Percentiles rank a stretch among this genome's conserved stretches.
Evolutionary conservation across 1,139 yeast species (phyloP).

Genomic region (Yamadazyma membranifaciens): DNA sequence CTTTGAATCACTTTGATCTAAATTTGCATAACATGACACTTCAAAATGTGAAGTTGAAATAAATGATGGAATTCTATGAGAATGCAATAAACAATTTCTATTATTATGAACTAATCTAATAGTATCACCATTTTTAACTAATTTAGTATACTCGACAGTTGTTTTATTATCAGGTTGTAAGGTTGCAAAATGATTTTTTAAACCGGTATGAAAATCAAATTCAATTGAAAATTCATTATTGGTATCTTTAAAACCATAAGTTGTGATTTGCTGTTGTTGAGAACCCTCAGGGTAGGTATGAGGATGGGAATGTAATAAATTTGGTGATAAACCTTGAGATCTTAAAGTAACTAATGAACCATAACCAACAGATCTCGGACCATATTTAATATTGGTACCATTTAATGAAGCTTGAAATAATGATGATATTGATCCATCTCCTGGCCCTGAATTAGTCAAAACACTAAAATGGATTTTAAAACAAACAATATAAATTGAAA

Average conservation of each 20-base stretch:
- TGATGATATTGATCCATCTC: slow-evolving; percentile 72
- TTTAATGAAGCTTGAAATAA: slow-evolving; percentile 66
- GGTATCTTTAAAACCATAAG: slow-evolving; percentile 69
- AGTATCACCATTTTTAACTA: slow-evolving; percentile 49
- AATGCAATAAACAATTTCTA: slow-evolving; percentile 58
- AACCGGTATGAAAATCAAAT: slow-evolving; percentile 30
- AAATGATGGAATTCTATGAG: slow-evolving; percentile 58
- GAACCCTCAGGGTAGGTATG: slow-evolving; percentile 74
- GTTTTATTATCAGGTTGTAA: slow-evolving; percentile 29
- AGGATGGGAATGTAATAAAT: slow-evolving; percentile 67
- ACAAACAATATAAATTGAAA: slow-evolving; percentile 60
- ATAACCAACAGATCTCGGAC: slow-evolving; percentile 61
- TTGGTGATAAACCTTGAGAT: slow-evolving; percentile 73
- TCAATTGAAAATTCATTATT: slow-evolving; percentile 65
- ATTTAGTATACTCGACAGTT: slow-evolving; percentile 20
- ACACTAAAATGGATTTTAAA: slow-evolving; percentile 81
- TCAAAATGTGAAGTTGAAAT: slow-evolving; percentile 54
- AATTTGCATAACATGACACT: slow-evolving; percentile 67
- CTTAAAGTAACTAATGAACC: slow-evolving; percentile 66
- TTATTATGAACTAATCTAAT: slow-evolving; percentile 55
- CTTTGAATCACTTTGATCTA: slow-evolving; percentile 52
- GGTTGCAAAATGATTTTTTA: slow-evolving; percentile 28
- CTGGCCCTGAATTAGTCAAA: slow-evolving; percentile 75
- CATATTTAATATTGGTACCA: slow-evolving; percentile 49
- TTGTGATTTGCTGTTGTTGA: slow-evolving; percentile 71